Conservation (phyloP, 1,284 basidiomycete genomes). For the Rhodotorula sp. region DNA sequence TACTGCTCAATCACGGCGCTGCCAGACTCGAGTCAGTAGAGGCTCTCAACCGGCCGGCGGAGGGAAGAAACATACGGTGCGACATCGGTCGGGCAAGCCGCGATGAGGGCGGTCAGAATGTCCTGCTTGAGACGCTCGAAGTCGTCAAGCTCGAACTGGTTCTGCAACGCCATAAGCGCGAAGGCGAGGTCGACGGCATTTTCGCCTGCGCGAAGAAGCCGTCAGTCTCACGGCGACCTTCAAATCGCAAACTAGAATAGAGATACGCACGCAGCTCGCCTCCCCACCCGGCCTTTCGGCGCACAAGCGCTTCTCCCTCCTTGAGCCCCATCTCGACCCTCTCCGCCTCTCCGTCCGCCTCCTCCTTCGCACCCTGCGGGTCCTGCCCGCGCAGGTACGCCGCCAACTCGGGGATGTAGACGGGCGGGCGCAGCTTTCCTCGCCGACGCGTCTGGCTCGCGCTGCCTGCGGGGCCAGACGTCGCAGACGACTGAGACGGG, state of each 20-base stretch:
- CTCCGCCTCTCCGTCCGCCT: conserved; percentile 69
- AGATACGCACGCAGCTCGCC: conserved; percentile 69
- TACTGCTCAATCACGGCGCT: conserved; percentile 87
- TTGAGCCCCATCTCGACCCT: conserved; percentile 74
- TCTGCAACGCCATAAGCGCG: conserved; percentile 70
- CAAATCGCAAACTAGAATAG: neutral
- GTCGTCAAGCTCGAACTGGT: conserved; percentile 76
- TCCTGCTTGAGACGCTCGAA: conserved; percentile 79
- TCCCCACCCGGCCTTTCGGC: conserved; percentile 77
- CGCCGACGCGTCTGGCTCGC: conserved; percentile 35
- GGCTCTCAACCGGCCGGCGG: too few relatives aligned
- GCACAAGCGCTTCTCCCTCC: conserved; percentile 74
- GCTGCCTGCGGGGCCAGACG: neutral
- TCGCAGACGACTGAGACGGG: conserved; percentile 11
- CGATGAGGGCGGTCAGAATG: conserved; percentile 74
- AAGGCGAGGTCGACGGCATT: conserved; percentile 80
- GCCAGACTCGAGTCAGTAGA: too few relatives aligned
- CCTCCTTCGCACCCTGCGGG: conserved; percentile 55
- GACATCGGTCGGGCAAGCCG: conserved; percentile 71
- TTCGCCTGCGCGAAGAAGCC: conserved; percentile 62
- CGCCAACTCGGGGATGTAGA: conserved; percentile 51
- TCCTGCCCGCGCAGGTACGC: conserved; percentile 46
- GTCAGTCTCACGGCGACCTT: neutral
- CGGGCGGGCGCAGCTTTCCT: conserved; percentile 45
- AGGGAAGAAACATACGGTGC: conserved; percentile 76